Conservation (phyloP, 257 asterid genomes). For the Solanum tacnaense region DNA sequence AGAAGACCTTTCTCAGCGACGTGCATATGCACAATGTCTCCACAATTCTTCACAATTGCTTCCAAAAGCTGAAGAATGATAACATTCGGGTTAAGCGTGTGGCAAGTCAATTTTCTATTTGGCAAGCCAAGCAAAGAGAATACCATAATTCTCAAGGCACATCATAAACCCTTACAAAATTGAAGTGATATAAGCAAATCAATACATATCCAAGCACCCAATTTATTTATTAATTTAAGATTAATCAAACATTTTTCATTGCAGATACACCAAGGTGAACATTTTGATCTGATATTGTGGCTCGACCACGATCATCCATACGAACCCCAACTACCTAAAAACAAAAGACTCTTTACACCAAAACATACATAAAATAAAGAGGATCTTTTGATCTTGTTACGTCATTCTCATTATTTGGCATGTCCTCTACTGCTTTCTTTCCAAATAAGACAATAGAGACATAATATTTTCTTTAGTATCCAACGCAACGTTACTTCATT, state of each 20-base stretch:
- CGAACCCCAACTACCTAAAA: background rate
- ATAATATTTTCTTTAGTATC: background rate
- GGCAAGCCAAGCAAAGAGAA: background rate
- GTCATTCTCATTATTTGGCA: background rate
- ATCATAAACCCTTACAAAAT: background rate
- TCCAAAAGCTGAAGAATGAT: conserved; percentile 47
- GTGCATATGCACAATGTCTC: conserved; percentile 72
- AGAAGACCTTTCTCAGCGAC: conserved; percentile 70
- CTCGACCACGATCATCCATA: background rate
- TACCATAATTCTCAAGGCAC: background rate
- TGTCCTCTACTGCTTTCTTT: background rate
- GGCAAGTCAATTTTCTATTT: background rate
- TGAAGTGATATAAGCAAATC: background rate
- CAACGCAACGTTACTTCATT: background rate
- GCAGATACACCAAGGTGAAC: background rate
- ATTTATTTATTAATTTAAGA: background rate
- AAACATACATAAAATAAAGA: background rate
- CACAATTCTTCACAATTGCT: conserved; percentile 76
- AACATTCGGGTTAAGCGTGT: background rate
- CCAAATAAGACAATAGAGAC: background rate
- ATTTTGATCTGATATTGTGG: background rate
- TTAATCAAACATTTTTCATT: background rate
- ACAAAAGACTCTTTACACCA: background rate
- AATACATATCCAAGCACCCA: background rate
- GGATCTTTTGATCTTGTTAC: background rate